phyloP scores from a whole-genome alignment of 352 stramenopile genomes.

The Blastocystis sp. region DNA sequence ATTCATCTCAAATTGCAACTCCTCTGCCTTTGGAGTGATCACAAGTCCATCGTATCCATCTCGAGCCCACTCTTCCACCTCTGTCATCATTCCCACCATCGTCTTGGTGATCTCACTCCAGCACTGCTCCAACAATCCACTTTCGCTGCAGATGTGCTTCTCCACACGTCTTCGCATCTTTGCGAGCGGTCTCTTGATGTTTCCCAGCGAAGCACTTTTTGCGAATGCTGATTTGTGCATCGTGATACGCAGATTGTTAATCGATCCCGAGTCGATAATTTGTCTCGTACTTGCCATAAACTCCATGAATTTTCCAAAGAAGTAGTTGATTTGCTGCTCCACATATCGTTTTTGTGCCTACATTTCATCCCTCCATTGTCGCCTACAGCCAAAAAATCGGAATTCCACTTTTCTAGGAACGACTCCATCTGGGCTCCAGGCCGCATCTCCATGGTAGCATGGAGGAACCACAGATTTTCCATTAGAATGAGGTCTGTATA shows the following conservation, averaged over 20 bases:
- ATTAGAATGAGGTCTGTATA: conserved; percentile 22
- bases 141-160: conserved; percentile 1
- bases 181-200: not conserved
- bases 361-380: not conserved
- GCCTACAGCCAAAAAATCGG: too few relatives aligned
- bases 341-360: not conserved
- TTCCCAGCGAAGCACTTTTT: not conserved
- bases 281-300: not conserved
- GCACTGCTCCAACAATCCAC: not conserved
- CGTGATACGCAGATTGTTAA: not conserved
- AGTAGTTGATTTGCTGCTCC: not conserved
- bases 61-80: not conserved
- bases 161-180: not conserved
- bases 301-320: not conserved
- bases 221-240: not conserved
- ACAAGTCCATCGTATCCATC: not conserved
- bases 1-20: conserved; percentile 55
- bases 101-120: not conserved
- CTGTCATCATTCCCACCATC: conserved; percentile 11
- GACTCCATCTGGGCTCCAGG: not conserved
- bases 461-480: conserved; percentile 16
- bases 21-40: conserved; percentile 4
- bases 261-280: not conserved
- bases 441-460: not conserved
- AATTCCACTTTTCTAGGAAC: not conserved